Evolutionary conservation across 1,284 basidiomycete species (phyloP), one percentile per base, ranked within the genome.

Genomic region (Anthracocystis setariae): DNA sequence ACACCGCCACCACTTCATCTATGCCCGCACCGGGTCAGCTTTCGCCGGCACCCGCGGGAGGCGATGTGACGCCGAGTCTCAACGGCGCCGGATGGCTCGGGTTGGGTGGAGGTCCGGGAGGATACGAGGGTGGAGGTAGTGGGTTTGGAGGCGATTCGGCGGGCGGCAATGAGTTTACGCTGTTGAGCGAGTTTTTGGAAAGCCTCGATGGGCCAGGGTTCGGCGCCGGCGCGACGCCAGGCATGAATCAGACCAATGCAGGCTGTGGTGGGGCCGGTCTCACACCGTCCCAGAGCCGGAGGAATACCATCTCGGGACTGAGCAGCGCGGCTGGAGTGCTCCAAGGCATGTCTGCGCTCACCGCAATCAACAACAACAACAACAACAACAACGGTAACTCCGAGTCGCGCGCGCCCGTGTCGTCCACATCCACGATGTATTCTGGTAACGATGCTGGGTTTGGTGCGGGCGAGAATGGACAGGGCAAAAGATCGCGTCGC

Each of bases 41-140:
- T 9, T 9, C 35, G 5, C 35, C n/a, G 8, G 15, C 35, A 13
- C 5, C 35, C 8, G 35, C 17, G 40, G n/a, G 18, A 3, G 46
- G 42, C 20, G 62, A 67, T 38, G 33, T 66, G 39, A 38, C 61
- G 4, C 59, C 63, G n/a, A 37, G 35, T 15, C 61, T 81, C 3
- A 74, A 76, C 39, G 74, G 79, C 29, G 79, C 80, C 7, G 76
- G 77, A 3, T 82, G 76, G 73, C 55, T 82, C 5, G 80, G 79
- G 2, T 45, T 82, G 4, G 80, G 80, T 10, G 80, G 80, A 15
- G 63, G 66, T 17, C 52, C 67, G 5, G 70, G 69, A 9, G 64
- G 72, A 4, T 55, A 56, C 46, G 53, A 63, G 50, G 73, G 54
- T 8, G 68, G 70, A 18, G 68, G 70, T 20, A 66, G 64, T 20